Conservation (phyloP, 1,284 basidiomycete species). For the Malassezia psittaci region DNA sequence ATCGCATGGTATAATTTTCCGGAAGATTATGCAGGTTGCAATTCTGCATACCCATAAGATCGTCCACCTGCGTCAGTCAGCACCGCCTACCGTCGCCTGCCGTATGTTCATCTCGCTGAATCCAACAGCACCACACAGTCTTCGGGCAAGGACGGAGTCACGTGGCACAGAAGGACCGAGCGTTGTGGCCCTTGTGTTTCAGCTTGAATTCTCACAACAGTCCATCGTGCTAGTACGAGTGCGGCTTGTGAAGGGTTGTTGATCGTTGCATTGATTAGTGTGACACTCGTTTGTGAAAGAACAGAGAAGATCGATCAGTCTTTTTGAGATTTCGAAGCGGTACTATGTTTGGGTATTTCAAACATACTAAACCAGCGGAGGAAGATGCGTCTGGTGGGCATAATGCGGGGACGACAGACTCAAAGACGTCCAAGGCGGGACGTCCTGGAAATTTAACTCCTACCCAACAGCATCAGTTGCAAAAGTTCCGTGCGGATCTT, state of each 20-base stretch:
- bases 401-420: not conserved
- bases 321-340: no score
- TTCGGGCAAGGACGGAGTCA: not conserved
- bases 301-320: no score
- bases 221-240: not conserved
- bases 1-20: slow-evolving; percentile 46
- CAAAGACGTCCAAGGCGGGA: slow-evolving; percentile 11
- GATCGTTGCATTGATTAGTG: no score
- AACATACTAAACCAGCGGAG: not conserved
- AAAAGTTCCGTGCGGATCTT: slow-evolving; percentile 34
- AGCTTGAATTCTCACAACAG: not conserved
- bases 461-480: slow-evolving; percentile 32
- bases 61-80: slow-evolving; percentile 23
- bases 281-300: no score
- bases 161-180: not conserved
- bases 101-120: slow-evolving; percentile 21
- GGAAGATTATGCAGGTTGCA: slow-evolving; percentile 47
- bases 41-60: slow-evolving; percentile 44
- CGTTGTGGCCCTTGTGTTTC: no score
- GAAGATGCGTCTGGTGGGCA: slow-evolving; percentile 3
- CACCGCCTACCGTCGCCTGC: slow-evolving; percentile 18
- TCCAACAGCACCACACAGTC: not conserved
- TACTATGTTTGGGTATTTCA: not conserved
- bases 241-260: not conserved
- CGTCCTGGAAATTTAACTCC: slow-evolving; percentile 40